Percentiles rank a stretch among this genome's conserved stretches.
phyloP scores from a whole-genome alignment of 2,329 filamentous ascomycete species.

The Sordariomycetes sp. region DNA sequence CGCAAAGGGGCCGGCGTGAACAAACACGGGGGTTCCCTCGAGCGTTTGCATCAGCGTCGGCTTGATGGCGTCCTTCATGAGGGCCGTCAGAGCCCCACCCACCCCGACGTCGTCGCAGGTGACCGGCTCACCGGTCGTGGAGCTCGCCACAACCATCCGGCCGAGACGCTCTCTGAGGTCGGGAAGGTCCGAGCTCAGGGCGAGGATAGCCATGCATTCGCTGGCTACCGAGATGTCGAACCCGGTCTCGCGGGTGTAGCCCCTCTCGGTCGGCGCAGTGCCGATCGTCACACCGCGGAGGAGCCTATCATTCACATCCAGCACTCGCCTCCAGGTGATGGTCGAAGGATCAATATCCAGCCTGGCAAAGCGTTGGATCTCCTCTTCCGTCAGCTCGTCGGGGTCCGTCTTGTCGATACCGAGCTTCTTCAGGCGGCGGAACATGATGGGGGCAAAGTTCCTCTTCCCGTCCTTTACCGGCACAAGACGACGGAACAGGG shows the following conservation, averaged over 20 bases:
- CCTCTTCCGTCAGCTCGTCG: slow-evolving; percentile 79
- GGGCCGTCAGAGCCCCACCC: slow-evolving; percentile 80
- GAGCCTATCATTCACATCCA: slow-evolving; percentile 96
- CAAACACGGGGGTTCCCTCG: slow-evolving; percentile 93
- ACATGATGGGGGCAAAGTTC: slow-evolving; percentile 81
- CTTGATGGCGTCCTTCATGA: slow-evolving; percentile 98
- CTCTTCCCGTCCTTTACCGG: slow-evolving; percentile 84
- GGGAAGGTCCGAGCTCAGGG: slow-evolving; percentile 73
- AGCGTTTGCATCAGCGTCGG: slow-evolving; percentile 98
- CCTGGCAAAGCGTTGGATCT: slow-evolving; percentile 79
- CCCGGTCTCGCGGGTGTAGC: slow-evolving; percentile 75
- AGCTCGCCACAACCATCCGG: slow-evolving; percentile 90
- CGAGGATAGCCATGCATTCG: slow-evolving; percentile 97
- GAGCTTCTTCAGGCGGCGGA: slow-evolving; percentile 86
- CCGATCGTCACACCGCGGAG: slow-evolving; percentile 83
- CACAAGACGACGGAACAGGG: slow-evolving; percentile 80
- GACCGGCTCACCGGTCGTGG: slow-evolving; percentile 74
- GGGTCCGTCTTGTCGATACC: slow-evolving; percentile 94
- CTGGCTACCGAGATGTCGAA: slow-evolving; percentile 98
- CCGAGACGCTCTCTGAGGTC: slow-evolving; percentile 93
- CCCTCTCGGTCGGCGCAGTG: slow-evolving; percentile 81
- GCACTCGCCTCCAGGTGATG: slow-evolving; percentile 91
- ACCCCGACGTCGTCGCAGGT: slow-evolving; percentile 94
- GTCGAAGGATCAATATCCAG: slow-evolving; percentile 94
- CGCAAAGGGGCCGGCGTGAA: slow-evolving; percentile 94